A percentile compares a stretch with the other conserved stretches of the same genome.
Conservation (phyloP, 768 basidiomycete genomes). For the Leucosporidium scottii region DNA sequence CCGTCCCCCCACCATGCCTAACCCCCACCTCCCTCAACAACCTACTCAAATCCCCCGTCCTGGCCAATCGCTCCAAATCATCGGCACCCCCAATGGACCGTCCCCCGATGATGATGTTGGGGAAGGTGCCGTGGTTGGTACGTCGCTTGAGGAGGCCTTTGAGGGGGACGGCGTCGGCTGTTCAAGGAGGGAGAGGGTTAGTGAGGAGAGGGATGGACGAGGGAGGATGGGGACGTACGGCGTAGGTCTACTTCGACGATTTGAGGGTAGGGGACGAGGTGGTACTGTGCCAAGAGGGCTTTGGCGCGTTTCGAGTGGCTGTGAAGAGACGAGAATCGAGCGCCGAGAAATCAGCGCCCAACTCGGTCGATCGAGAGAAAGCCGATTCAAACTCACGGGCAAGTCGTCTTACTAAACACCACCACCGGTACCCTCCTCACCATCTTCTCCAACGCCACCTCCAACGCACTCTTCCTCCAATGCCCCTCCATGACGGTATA, state of each 20-base stretch:
- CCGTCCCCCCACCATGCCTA: too few species aligned
- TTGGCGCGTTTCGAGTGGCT: conserved; percentile 21
- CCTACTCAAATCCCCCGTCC: not conserved
- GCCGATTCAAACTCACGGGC: conserved; percentile 11
- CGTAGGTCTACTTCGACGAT: conserved; percentile 20
- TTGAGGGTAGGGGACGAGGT: not conserved
- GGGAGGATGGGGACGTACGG: not conserved
- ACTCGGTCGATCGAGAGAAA: not conserved
- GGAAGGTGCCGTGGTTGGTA: conserved; percentile 15
- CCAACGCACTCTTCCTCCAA: conserved; percentile 23
- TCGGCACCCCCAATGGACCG: conserved; percentile 19
- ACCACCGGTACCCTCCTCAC: conserved; percentile 14
- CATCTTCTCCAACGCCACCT: conserved; percentile 13
- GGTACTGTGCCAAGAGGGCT: not conserved
- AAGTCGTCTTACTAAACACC: conserved; percentile 22
- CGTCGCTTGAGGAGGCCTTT: conserved; percentile 9
- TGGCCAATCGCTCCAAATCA: conserved; percentile 6
- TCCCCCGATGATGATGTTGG: conserved; percentile 24
- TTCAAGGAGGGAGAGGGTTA: not conserved
- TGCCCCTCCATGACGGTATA: conserved; percentile 2
- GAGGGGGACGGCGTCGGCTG: conserved; percentile 18
- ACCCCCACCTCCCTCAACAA: conserved; percentile 18
- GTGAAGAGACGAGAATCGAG: not conserved
- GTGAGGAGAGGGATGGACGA: not conserved
- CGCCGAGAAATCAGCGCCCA: not conserved